A percentile compares a stretch with the other conserved stretches of the same genome.
Conservation (phyloP, 306 rosid genomes). For the Datisca glomerata region DNA sequence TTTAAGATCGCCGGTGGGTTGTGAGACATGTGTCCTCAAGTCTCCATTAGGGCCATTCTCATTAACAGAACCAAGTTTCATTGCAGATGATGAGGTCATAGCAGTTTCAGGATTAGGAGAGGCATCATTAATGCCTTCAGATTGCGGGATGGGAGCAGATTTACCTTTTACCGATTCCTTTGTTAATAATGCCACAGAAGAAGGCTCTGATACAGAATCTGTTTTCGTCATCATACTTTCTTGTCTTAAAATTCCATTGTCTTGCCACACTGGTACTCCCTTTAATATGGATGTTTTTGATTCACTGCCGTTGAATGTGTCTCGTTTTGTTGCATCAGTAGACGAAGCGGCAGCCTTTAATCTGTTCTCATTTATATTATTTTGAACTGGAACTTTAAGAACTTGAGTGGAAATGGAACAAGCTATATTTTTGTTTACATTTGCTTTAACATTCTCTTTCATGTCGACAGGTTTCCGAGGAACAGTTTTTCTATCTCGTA, state of each 20-base stretch:
- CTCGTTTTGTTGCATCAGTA: conserved; percentile 21
- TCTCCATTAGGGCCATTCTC: conserved; percentile 23
- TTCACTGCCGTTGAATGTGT: conserved; percentile 17
- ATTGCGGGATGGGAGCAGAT: conserved; percentile 15
- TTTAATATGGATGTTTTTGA: conserved; percentile 15
- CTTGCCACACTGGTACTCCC: conserved; percentile 16
- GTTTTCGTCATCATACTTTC: conserved; percentile 16
- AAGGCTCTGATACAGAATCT: conserved; percentile 20
- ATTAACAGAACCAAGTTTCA: conserved; percentile 4
- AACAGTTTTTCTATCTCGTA: conserved; percentile 61
- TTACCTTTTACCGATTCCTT: conserved; percentile 9
- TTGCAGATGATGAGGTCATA: conserved; percentile 12
- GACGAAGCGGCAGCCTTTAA: conserved; percentile 16
- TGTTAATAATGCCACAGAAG: conserved; percentile 12
- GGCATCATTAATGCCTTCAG: conserved; percentile 12
- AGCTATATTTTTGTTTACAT: conserved; percentile 17
- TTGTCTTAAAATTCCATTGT: conserved; percentile 6
- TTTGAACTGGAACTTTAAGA: conserved; percentile 24
- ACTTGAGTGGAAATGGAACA: conserved; percentile 22
- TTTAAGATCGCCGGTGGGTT: conserved; percentile 15
- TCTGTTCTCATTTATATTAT: conserved; percentile 19
- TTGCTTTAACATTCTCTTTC: conserved; percentile 38
- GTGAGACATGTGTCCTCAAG: conserved; percentile 9
- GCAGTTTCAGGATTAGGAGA: conserved; percentile 13
- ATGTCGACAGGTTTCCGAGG: conserved; percentile 34